phyloP scores from a whole-genome alignment of 768 basidiomycete genomes.

The Rhodotorula graminis region DNA sequence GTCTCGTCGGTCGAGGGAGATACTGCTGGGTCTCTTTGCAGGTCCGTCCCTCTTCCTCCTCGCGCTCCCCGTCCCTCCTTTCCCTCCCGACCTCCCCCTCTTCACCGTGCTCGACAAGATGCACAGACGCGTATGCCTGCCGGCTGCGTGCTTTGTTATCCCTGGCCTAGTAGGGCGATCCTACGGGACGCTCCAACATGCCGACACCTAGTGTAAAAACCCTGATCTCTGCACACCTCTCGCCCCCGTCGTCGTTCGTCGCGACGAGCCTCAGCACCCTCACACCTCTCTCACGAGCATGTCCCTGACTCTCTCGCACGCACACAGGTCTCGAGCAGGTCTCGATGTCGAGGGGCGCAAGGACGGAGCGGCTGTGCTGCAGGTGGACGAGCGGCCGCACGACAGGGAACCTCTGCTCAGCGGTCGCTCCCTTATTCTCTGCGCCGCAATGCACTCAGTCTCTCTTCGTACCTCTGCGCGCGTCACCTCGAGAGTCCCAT shows the following conservation, averaged over 20 bases:
- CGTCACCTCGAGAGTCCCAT: too few species aligned
- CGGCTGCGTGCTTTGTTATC: slow-evolving; percentile 29
- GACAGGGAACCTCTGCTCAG: too few species aligned
- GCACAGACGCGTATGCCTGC: slow-evolving; percentile 23
- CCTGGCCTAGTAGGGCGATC: slow-evolving; percentile 32
- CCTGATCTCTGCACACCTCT: slow-evolving; percentile 16
- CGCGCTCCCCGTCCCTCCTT: too few species aligned
- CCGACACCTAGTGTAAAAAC: slow-evolving; percentile 35
- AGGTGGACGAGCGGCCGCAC: too few species aligned
- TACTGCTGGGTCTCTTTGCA: too few species aligned
- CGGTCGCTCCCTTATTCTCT: too few species aligned
- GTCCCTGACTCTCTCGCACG: neutral
- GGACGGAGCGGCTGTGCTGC: too few species aligned
- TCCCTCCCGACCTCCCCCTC: neutral
- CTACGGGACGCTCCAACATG: slow-evolving; percentile 20
- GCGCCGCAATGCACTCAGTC: too few species aligned
- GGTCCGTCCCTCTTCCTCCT: neutral
- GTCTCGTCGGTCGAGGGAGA: neutral
- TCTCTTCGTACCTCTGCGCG: too few species aligned
- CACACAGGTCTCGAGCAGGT: too few species aligned
- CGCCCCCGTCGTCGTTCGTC: neutral
- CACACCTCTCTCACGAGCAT: neutral
- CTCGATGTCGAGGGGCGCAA: too few species aligned
- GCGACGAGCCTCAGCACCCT: neutral
- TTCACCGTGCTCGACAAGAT: slow-evolving; percentile 16